Evolutionary conservation across 768 basidiomycete species (phyloP), one percentile per base, ranked within the genome.

Genomic region (Trametes meyenii): DNA sequence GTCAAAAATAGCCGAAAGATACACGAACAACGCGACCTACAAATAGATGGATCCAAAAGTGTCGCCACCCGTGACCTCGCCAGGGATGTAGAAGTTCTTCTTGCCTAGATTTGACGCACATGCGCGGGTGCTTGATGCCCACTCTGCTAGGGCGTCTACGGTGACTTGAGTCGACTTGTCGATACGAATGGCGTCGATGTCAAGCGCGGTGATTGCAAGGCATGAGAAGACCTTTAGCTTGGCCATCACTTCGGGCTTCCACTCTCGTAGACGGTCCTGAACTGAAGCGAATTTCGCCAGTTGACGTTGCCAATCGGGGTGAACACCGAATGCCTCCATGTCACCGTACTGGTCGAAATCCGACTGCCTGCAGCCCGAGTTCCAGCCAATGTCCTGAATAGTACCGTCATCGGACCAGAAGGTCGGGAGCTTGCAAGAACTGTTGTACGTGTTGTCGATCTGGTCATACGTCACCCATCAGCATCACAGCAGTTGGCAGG

Each of bases 271-370:
- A 82, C 95, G 92, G 73, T 97, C 95, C 71, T 97, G 95, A 3
- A 96, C 95, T 58, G 94, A 96, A 39, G 95, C 94, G 74, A 96
- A 96, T 71, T 97, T 97, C 66, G 93, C 85, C 21, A 97, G 78
- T 73, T 97, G 91, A 81, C 95, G 94, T 71, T 96, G 85, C 90
- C 87, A 94, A 76, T 93, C 89, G 46, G 90, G 92, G 75, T 93
- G 91, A 33, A 97, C 94, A 88, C 95, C 95, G 71, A 96, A 96
- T 64, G 95, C 95, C 74, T 97, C 95, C 85, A 94, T 93, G 76
- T 97, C 95, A 64, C 95, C 95, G 67, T 90, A 97, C 62, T 96
- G 94, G 75, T 97, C 95, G 67, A 96, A 96, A 63, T 95, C 93
- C 17, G 92, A 94, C 14, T 76, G 72, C 64, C 87, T 78, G 73